Conservation (phyloP, 2,329 filamentous ascomycete species). For the Cordyceps militaris region DNA sequence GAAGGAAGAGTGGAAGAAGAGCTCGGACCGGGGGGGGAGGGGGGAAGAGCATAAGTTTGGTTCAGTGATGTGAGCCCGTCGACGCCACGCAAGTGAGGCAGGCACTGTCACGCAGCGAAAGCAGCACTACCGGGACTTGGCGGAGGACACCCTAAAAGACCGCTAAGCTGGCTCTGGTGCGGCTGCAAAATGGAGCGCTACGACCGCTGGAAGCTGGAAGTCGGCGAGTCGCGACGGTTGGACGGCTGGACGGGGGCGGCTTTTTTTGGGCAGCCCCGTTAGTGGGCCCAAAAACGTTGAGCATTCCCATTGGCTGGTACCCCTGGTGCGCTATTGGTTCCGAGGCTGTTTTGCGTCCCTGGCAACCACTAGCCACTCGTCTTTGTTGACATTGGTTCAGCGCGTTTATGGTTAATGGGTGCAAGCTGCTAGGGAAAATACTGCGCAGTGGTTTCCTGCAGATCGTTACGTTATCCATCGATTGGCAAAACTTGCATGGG, state of each 20-base stretch:
- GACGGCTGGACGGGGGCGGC: neutral
- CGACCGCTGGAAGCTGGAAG: slow-evolving; percentile 4
- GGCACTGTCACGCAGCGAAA: neutral
- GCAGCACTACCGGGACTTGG: slow-evolving; percentile 1
- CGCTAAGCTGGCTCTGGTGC: neutral
- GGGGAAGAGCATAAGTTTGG: neutral
- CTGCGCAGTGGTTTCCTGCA: no score
- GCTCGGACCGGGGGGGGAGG: neutral
- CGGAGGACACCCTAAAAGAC: neutral
- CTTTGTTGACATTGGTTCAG: slow-evolving; percentile 10
- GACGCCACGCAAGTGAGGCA: neutral
- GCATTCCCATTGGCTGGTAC: neutral
- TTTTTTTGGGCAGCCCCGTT: neutral
- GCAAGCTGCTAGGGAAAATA: neutral
- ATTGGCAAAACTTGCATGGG: neutral
- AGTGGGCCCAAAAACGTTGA: neutral
- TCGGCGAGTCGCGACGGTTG: slow-evolving; percentile 11
- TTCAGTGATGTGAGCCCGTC: neutral
- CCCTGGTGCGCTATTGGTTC: neutral
- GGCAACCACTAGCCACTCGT: slow-evolving; percentile 8
- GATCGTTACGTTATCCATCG: neutral
- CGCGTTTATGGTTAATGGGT: neutral
- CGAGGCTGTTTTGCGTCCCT: slow-evolving; percentile 7
- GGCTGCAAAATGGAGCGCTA: neutral
- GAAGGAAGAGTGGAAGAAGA: neutral